Conservation (phyloP, 1,284 basidiomycete genomes). For the Ganoderma lucidum region DNA sequence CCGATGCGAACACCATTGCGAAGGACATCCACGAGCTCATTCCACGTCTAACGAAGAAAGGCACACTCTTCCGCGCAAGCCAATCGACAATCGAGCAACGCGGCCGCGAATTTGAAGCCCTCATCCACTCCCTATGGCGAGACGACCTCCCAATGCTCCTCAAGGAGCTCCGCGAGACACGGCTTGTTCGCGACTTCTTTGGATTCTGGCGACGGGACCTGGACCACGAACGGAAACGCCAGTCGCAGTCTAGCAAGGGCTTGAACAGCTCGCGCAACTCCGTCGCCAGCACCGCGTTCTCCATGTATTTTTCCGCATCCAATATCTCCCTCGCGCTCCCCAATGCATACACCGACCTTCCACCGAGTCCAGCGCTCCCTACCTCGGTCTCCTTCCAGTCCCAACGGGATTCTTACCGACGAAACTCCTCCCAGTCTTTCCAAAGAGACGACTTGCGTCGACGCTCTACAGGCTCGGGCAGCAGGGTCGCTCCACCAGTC, state of each 20-base stretch:
- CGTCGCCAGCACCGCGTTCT: constrained; percentile 54
- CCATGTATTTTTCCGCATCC: constrained; percentile 62
- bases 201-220: constrained; percentile 76
- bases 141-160: constrained; percentile 71
- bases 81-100: constrained; percentile 72
- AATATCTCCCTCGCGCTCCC: constrained; percentile 45
- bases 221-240: constrained; percentile 58
- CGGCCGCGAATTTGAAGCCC: constrained; percentile 60
- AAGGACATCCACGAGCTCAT: constrained; percentile 70
- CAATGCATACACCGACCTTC: constrained; percentile 47
- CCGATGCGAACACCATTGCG: constrained; percentile 73
- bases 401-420: constrained; percentile 16
- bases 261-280: constrained; percentile 36
- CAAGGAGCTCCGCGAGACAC: constrained; percentile 66
- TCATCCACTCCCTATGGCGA: constrained; percentile 65
- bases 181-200: constrained; percentile 76
- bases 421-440: constrained; percentile 18
- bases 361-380: constrained; percentile 33
- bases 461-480: constrained; percentile 17
- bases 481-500: constrained; percentile 4
- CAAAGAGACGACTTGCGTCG: constrained; percentile 18
- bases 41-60: constrained; percentile 74
- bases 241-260: constrained; percentile 21
- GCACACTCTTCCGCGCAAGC: constrained; percentile 73
- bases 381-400: constrained; percentile 5